Conservation (phyloP, 257 asterid species). For the Hygrophila difformis region DNA sequence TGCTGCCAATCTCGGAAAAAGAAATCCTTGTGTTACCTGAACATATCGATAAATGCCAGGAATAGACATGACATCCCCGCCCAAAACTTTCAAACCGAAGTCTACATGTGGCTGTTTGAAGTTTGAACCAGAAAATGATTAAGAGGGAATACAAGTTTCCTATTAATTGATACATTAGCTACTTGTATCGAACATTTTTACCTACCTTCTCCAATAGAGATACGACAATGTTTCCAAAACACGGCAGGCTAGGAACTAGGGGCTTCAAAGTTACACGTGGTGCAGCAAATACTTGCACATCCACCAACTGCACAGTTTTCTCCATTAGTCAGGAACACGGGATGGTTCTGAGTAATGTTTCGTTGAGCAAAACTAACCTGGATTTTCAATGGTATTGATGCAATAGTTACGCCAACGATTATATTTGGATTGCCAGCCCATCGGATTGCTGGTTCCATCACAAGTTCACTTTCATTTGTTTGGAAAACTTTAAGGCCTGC, state of each 20-base stretch:
- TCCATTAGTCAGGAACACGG: not conserved
- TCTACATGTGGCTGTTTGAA: slow-evolving; percentile 65
- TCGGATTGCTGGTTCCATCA: slow-evolving; percentile 67
- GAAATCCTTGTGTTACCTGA: too few relatives aligned
- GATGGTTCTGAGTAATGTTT: too few relatives aligned
- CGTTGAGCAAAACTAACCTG: slow-evolving; percentile 43
- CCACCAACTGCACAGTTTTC: slow-evolving; percentile 47
- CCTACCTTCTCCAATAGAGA: slow-evolving; percentile 73
- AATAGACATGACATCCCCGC: slow-evolving; percentile 78
- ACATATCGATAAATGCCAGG: slow-evolving; percentile 76
- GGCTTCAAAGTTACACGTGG: slow-evolving; percentile 72
- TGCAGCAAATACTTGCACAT: slow-evolving; percentile 55
- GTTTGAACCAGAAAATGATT: not conserved
- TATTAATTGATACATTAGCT: not conserved
- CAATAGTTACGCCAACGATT: slow-evolving; percentile 33
- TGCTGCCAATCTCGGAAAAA: not conserved
- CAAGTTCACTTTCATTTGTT: slow-evolving; percentile 81
- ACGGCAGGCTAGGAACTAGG: slow-evolving; percentile 66
- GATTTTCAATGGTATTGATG: slow-evolving; percentile 35
- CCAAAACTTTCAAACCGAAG: slow-evolving; percentile 70
- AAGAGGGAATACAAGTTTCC: not conserved
- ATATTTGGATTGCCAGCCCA: slow-evolving; percentile 93
- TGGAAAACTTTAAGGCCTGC: slow-evolving; percentile 73
- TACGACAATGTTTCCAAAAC: slow-evolving; percentile 54
- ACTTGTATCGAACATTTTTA: not conserved